Percentiles rank a stretch among this genome's conserved stretches.
These are phyloP conservation scores for Neoboletus brunneissimus DNA, from an alignment of 768 basidiomycete genomes.

Conservation along the genomic window DNA sequence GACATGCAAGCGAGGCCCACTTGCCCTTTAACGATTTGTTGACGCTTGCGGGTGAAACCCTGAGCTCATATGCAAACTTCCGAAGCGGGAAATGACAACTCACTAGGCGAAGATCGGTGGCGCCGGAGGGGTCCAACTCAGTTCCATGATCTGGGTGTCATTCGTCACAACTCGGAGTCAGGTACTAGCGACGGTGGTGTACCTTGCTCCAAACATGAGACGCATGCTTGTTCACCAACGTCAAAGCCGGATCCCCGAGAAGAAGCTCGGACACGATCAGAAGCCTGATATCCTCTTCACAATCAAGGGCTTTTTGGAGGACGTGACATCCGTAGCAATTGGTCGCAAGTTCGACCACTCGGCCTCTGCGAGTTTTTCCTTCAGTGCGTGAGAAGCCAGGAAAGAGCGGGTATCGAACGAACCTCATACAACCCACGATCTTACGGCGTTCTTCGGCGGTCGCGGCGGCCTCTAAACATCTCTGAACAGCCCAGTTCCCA, in stretches of 20 bases:
- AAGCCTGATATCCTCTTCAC: slow-evolving; percentile 82
- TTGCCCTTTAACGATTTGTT: slow-evolving; percentile 86
- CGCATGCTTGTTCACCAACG: slow-evolving; percentile 86
- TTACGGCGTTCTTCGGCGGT: slow-evolving; percentile 72
- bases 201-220: slow-evolving; percentile 94
- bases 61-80: not conserved
- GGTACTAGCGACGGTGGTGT: not conserved
- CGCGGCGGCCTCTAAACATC: slow-evolving; percentile 79
- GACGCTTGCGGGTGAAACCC: slow-evolving; percentile 47
- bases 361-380: slow-evolving; percentile 47
- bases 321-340: slow-evolving; percentile 91
- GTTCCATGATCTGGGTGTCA: slow-evolving; percentile 72
- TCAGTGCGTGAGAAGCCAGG: slow-evolving; percentile 8
- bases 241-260: slow-evolving; percentile 80
- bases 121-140: slow-evolving; percentile 82
- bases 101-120: slow-evolving; percentile 88
- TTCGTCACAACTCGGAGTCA: slow-evolving; percentile 6
- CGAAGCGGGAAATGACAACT: slow-evolving; percentile 27
- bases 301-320: slow-evolving; percentile 85
- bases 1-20: slow-evolving; percentile 86
- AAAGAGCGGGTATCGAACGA: slow-evolving; percentile 8
- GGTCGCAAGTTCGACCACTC: slow-evolving; percentile 81
- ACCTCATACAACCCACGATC: slow-evolving; percentile 88
- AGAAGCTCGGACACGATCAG: slow-evolving; percentile 83
- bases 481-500: slow-evolving; percentile 89